These are phyloP conservation scores for Exophiala sp. DNA, from an alignment of 2,329 filamentous ascomycete genomes.

Conservation along the genomic window DNA sequence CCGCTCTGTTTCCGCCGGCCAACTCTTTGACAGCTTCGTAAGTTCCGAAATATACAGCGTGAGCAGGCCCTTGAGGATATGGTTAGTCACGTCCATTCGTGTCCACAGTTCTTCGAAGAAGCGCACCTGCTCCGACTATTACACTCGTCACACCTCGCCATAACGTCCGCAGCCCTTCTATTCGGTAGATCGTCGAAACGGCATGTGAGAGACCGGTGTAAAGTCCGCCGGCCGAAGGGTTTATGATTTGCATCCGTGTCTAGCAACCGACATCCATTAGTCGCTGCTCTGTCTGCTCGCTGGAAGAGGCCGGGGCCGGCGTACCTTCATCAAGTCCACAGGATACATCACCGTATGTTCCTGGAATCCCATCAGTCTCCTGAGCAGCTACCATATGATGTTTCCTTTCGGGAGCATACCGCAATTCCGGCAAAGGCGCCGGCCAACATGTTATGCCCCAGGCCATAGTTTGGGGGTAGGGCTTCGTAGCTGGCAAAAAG, in stretches of 20 bases:
- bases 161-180: constrained; percentile 82
- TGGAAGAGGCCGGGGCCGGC: constrained; percentile 21
- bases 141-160: constrained; percentile 98
- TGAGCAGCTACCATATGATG: neutral
- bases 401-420: constrained; percentile 49
- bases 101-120: constrained; percentile 9
- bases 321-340: constrained; percentile 93
- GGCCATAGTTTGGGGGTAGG: constrained; percentile 87
- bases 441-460: constrained; percentile 89
- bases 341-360: constrained; percentile 99
- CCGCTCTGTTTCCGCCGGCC: constrained; percentile 80
- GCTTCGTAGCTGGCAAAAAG: constrained; percentile 67
- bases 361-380: constrained; percentile 42
- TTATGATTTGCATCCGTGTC: constrained; percentile 97
- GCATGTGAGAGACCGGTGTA: constrained; percentile 90
- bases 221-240: constrained; percentile 70
- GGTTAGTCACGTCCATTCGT: constrained; percentile 26
- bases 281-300: constrained; percentile 3
- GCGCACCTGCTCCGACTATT: constrained; percentile 81
- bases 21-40: constrained; percentile 96
- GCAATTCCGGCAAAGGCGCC: constrained; percentile 96
- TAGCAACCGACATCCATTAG: constrained; percentile 38
- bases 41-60: constrained; percentile 96
- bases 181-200: constrained; percentile 82
- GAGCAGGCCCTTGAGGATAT: constrained; percentile 67